Evolutionary conservation across 345 rosid genomes (phyloP).

Genomic region (Salix koriyanagi): DNA sequence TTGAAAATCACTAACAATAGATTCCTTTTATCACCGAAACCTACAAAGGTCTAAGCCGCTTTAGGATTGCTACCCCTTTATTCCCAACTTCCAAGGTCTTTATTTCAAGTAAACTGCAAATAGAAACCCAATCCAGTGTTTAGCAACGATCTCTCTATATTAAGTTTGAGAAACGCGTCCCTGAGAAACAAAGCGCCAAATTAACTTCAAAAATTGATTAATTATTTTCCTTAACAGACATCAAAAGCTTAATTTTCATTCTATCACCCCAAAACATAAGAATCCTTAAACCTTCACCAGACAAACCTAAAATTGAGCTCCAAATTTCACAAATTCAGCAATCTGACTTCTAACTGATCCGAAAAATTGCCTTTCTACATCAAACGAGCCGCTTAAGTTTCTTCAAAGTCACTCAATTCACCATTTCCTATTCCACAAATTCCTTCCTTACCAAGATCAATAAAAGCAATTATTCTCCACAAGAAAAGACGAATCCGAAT

Average conservation of each 20-base stretch:
- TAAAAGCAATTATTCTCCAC: neutral
- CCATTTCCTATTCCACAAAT: slow-evolving; percentile 5
- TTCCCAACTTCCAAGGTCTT: neutral
- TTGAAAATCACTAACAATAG: neutral
- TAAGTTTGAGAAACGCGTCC: neutral
- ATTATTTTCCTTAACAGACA: neutral
- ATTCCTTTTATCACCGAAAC: neutral
- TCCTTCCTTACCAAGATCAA: neutral
- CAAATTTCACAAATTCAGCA: neutral
- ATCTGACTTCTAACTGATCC: neutral
- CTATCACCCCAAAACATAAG: neutral
- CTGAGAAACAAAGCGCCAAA: neutral
- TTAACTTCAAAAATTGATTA: neutral
- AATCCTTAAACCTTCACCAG: neutral
- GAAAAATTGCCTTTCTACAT: neutral
- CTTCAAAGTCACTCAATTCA: neutral
- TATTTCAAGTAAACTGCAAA: neutral
- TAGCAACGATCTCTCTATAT: neutral
- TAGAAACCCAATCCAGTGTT: neutral
- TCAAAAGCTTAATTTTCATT: neutral
- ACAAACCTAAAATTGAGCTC: neutral
- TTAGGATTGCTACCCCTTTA: neutral
- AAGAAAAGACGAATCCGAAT: neutral
- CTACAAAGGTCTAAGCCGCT: neutral
- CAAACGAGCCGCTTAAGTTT: neutral